Evolutionary conservation across 306 rosid species (phyloP).

Genomic region (Prunus campanulata): DNA sequence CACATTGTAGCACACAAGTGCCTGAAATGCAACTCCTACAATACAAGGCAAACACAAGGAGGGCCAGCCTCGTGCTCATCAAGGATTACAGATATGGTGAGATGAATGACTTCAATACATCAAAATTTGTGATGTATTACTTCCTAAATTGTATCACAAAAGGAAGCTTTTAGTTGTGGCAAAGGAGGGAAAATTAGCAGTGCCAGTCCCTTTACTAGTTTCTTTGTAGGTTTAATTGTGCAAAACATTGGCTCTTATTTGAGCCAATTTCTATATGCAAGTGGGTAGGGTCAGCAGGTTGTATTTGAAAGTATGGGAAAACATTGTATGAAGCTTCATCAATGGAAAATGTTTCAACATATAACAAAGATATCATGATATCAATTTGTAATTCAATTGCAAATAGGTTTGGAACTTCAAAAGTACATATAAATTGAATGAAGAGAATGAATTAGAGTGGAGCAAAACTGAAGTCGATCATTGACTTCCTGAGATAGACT

Average conservation of each 20-base stretch:
- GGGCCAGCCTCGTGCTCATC: constrained; percentile 52
- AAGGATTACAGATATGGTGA: constrained; percentile 34
- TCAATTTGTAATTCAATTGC: neutral
- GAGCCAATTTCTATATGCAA: constrained; percentile 4
- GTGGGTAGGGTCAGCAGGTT: neutral
- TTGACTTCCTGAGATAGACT: neutral
- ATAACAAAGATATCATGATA: neutral
- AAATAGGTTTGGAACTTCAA: neutral
- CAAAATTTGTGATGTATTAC: neutral
- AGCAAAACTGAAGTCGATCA: neutral
- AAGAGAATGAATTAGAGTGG: neutral
- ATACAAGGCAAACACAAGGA: constrained; percentile 55
- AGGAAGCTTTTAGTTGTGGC: neutral
- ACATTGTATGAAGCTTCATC: neutral
- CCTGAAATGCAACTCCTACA: constrained; percentile 49
- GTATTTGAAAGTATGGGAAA: neutral
- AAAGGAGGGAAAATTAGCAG: neutral
- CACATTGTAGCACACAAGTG: constrained; percentile 55
- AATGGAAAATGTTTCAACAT: neutral
- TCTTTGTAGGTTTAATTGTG: neutral
- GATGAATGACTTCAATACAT: constrained; percentile 22
- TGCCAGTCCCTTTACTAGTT: neutral
- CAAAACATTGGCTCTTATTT: neutral
- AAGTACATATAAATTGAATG: neutral
- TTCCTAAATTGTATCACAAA: neutral